Conservation (phyloP, 257 asterid species). For the Voacanga thouarsii region DNA sequence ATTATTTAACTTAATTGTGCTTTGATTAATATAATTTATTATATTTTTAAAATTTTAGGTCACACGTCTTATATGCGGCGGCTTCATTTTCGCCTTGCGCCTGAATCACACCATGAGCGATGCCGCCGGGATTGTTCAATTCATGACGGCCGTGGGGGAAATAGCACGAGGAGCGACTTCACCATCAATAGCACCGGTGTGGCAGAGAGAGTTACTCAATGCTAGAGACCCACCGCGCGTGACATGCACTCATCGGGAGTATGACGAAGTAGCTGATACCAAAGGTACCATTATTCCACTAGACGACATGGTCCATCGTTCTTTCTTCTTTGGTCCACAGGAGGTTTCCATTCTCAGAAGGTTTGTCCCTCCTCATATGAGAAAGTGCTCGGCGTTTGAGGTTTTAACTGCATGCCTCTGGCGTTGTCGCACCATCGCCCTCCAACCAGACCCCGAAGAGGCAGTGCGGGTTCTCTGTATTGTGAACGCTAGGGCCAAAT, state of each 20-base stretch:
- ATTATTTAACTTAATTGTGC: no score
- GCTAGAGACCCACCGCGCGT: conserved; percentile 47
- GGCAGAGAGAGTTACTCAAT: conserved; percentile 54
- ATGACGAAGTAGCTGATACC: conserved; percentile 41
- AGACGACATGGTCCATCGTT: conserved; percentile 40
- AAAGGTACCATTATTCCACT: conserved; percentile 38
- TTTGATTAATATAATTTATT: no score
- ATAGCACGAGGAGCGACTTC: conserved; percentile 48
- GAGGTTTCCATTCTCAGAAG: conserved; percentile 44
- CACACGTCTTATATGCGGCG: conserved; percentile 66
- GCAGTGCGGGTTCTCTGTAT: conserved; percentile 26
- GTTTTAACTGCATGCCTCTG: conserved; percentile 32
- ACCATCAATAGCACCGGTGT: conserved; percentile 49
- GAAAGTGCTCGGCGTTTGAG: conserved; percentile 40
- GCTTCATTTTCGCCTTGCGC: conserved; percentile 58
- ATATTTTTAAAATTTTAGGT: conserved; percentile 29
- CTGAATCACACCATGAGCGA: conserved; percentile 69
- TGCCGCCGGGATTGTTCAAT: conserved; percentile 57
- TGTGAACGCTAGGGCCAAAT: conserved; percentile 26
- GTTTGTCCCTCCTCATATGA: conserved; percentile 36
- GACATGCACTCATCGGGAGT: conserved; percentile 41
- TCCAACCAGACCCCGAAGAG: conserved; percentile 17
- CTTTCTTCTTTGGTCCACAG: conserved; percentile 47
- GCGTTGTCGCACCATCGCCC: conserved; percentile 27
- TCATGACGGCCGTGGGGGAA: conserved; percentile 55